A percentile compares a stretch with the other conserved stretches of the same genome.
phyloP scores from a whole-genome alignment of 768 basidiomycete species.

The Polyporus arcularius region DNA sequence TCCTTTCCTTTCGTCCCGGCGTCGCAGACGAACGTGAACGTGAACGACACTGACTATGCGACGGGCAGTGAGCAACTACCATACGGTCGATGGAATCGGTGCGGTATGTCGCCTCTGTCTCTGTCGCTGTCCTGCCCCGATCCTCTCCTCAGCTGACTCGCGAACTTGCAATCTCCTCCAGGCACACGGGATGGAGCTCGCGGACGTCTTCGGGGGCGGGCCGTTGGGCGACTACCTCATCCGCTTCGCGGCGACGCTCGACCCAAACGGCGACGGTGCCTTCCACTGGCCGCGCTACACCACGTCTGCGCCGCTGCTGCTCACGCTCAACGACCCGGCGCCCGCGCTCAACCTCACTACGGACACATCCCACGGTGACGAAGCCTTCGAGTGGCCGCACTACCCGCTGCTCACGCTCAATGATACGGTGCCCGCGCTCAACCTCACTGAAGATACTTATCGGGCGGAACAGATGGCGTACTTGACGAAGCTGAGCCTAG shows the following conservation, averaged over 20 bases:
- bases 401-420: conserved; percentile 26
- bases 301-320: conserved; percentile 3
- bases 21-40: no score
- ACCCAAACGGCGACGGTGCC: conserved; percentile 24
- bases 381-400: conserved; percentile 25
- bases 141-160: background rate
- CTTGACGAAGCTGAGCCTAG: conserved; percentile 4
- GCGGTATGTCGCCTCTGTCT: background rate
- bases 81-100: conserved; percentile 3
- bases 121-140: background rate
- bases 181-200: conserved; percentile 16
- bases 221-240: conserved; percentile 26
- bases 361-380: conserved; percentile 8
- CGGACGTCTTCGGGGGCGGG: conserved; percentile 14
- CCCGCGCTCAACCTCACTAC: no score
- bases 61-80: conserved; percentile 5
- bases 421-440: conserved; percentile 19
- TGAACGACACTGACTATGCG: no score
- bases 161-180: background rate
- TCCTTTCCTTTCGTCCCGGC: background rate
- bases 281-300: conserved; percentile 29
- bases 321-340: no score
- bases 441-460: conserved; percentile 25
- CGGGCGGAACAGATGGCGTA: conserved; percentile 18
- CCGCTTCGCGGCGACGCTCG: conserved; percentile 28